Evolutionary conservation across 2,329 filamentous ascomycete species (phyloP).

Genomic region (Sphaerostilbella broomeana): DNA sequence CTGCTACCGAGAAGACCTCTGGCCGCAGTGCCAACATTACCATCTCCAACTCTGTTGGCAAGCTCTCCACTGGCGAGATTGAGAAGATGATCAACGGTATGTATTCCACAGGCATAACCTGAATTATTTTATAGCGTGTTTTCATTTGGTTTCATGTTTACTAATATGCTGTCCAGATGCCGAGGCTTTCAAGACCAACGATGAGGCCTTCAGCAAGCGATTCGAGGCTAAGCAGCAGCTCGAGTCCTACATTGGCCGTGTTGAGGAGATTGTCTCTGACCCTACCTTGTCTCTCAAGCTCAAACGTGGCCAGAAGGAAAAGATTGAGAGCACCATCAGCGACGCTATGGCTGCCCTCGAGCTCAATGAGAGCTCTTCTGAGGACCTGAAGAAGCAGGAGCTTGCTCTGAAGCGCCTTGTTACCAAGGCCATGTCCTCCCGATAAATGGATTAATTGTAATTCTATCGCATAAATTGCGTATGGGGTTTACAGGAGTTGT

Average conservation of each 20-base stretch:
- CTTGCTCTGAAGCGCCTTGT: slow-evolving; percentile 94
- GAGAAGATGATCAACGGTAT: slow-evolving; percentile 97
- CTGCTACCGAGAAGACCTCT: slow-evolving; percentile 97
- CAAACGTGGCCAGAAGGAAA: slow-evolving; percentile 99
- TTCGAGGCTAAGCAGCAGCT: slow-evolving; percentile 99
- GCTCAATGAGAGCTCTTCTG: slow-evolving; percentile 82
- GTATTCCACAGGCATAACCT: too few relatives aligned
- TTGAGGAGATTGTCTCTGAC: slow-evolving; percentile 98
- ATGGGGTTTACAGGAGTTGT: slow-evolving; percentile 16
- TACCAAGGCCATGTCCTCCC: slow-evolving; percentile 95
- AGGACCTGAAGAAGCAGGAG: slow-evolving; percentile 99
- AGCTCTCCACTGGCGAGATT: slow-evolving; percentile 89
- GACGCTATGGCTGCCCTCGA: slow-evolving; percentile 98
- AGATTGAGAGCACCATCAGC: slow-evolving; percentile 94
- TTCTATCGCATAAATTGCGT: slow-evolving; percentile 16
- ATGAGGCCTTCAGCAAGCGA: slow-evolving; percentile 98
- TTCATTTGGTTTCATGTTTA: neutral
- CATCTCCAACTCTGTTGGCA: slow-evolving; percentile 98
- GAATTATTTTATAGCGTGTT: slow-evolving; percentile 22
- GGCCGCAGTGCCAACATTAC: slow-evolving; percentile 98
- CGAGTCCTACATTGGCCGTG: slow-evolving; percentile 96
- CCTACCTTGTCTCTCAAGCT: slow-evolving; percentile 93
- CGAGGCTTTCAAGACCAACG: slow-evolving; percentile 96
- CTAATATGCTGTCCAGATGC: slow-evolving; percentile 56
- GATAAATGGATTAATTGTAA: slow-evolving; percentile 49